A percentile compares a stretch with the other conserved stretches of the same genome.
Conservation (phyloP, 192 early-diverging fungal genomes). For the Coemansia sp. region DNA sequence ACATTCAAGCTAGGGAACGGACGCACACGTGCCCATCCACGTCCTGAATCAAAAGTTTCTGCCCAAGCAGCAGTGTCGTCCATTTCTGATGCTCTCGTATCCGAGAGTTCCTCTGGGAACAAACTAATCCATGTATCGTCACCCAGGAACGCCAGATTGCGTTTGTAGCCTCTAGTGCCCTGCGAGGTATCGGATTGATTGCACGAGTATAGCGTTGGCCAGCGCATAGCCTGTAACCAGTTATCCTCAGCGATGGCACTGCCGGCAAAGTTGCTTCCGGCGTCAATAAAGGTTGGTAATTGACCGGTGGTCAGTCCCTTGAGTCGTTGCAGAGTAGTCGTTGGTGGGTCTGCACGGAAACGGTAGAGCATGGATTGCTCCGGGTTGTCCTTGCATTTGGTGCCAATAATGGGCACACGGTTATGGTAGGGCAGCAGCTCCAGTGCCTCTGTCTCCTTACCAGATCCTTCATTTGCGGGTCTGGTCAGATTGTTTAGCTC, state of each 20-base stretch:
- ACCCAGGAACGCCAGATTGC: constrained; percentile 75
- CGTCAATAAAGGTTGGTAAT: constrained; percentile 78
- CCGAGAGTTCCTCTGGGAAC: constrained; percentile 66
- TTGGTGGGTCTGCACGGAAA: constrained; percentile 75
- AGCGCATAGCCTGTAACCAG: constrained; percentile 62
- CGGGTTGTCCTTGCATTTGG: constrained; percentile 49
- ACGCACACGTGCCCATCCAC: constrained; percentile 56
- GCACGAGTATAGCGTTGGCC: constrained; percentile 6
- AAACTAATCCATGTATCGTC: constrained; percentile 95
- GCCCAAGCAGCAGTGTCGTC: constrained; percentile 8
- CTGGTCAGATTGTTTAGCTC: no score
- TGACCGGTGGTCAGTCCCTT: constrained; percentile 79
- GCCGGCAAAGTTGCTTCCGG: constrained; percentile 77
- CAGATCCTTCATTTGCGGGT: no score
- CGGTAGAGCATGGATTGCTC: constrained; percentile 61
- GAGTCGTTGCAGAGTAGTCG: constrained; percentile 76
- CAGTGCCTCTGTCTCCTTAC: not conserved
- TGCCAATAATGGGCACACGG: constrained; percentile 44
- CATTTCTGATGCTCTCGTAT: constrained; percentile 13
- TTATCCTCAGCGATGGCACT: constrained; percentile 75
- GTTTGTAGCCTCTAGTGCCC: constrained; percentile 11
- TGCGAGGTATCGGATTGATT: not conserved
- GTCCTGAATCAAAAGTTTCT: constrained; percentile 19
- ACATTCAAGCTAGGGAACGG: constrained; percentile 73
- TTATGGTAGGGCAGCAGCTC: constrained; percentile 33